Evolutionary conservation across 2,329 filamentous ascomycete genomes (phyloP).

Genomic region (Periconia sp.): DNA sequence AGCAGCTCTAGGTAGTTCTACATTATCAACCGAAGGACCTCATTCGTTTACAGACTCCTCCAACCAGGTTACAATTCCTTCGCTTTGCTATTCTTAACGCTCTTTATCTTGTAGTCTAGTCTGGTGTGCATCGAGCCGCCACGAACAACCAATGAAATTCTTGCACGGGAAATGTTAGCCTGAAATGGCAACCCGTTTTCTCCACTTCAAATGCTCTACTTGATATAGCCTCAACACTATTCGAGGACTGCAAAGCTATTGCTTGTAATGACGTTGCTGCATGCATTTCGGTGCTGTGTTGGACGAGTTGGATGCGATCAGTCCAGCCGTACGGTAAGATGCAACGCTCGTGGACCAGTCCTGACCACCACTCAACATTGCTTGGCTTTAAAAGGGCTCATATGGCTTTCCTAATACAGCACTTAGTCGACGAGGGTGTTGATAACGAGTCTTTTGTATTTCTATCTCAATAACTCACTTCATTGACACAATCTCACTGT

Average conservation of each 20-base stretch:
- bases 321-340: too few species aligned
- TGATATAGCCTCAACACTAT: constrained; percentile 4
- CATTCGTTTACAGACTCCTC: constrained; percentile 5
- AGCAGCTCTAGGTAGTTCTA: background rate
- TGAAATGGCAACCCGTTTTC: constrained; percentile 16
- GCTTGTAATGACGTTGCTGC: background rate
- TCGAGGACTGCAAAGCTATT: background rate
- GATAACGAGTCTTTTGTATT: background rate
- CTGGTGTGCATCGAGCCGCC: constrained; percentile 10
- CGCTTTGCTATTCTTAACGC: constrained; percentile 4
- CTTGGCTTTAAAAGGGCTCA: too few species aligned
- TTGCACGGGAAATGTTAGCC: constrained; percentile 20
- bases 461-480: background rate
- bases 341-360: too few species aligned
- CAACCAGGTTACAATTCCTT: background rate
- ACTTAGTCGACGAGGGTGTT: background rate
- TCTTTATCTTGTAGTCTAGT: constrained; percentile 15
- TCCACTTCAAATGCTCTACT: constrained; percentile 8
- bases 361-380: too few species aligned
- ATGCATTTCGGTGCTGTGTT: background rate
- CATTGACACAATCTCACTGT: background rate
- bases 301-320: background rate
- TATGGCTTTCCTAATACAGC: background rate
- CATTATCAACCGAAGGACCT: too few species aligned
- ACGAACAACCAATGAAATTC: constrained; percentile 11